Evolutionary conservation across 2,329 filamentous ascomycete genomes (phyloP), one percentile per base, ranked within the genome.

Genomic region (Epichloe elymi): DNA sequence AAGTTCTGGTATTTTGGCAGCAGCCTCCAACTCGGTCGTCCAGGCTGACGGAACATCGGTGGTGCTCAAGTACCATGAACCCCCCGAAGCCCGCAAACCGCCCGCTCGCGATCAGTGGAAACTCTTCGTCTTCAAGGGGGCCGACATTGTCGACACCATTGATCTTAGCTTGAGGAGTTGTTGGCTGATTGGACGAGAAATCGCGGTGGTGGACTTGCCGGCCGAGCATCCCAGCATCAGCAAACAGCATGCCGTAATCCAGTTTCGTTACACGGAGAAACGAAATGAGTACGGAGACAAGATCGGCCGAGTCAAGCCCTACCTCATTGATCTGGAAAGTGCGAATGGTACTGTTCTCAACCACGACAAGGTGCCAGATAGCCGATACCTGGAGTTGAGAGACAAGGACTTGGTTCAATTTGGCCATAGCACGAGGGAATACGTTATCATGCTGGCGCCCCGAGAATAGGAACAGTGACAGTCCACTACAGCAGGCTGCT

Each of bases 61-160:
- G 50, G 81, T 88, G 3, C 78, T 98, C 45, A 97, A 97, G 72
- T 98, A 98, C 67, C 87, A 96, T 70, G 93, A 98, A 68, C 93
- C 93, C 72, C 88, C 72, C 88, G 11, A 98, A 71, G 88, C 91
- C 47, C 85, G 93, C 53, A 95, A 95, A 59, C 88, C 93, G 0
- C 76, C 90, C 0, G 63, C 84, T 1, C 83, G 81, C 50, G 82
- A 93, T 58, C 72, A 80, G 52, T 98, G 91, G 91, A 86, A 87
- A 54, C 73, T 98, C 46, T 97, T 94, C 64, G 79, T 96, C 20
- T 98, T 98, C 77, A 95, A 95, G 63, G 86, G 82, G 11, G 67
- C 76, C 30, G 86, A 89, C 51, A 75, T 94, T 3, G 66, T 95
- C 36, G 88, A 95, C 62, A 94, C 88, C 1, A 75, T 96, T 20